Conservation (phyloP, 495 filamentous ascomycete genomes). For the Trichoderma orchidacearum region DNA sequence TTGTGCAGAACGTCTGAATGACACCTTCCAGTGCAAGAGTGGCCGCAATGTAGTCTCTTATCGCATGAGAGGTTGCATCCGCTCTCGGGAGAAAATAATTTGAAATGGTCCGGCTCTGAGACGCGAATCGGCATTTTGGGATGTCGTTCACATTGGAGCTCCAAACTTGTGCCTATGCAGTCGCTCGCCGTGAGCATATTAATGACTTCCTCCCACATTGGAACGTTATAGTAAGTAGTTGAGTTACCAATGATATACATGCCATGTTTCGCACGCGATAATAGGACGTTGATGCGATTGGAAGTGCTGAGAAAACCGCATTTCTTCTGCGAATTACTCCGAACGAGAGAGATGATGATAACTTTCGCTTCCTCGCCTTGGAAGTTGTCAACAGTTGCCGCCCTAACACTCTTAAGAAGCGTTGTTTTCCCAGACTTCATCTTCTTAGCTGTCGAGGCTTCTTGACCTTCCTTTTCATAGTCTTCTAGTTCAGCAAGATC, state of each 20-base stretch:
- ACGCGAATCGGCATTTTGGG: conserved; percentile 41
- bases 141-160: conserved; percentile 57
- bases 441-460: conserved; percentile 7
- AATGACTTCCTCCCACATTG: conserved; percentile 60
- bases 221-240: conserved; percentile 36
- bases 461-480: conserved; percentile 8
- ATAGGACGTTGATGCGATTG: conserved; percentile 71
- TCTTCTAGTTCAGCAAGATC: conserved; percentile 49
- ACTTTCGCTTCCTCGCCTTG: conserved; percentile 75
- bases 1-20: conserved; percentile 56
- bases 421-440: conserved; percentile 26
- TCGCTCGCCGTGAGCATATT: conserved; percentile 31
- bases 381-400: conserved; percentile 83
- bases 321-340: conserved; percentile 49
- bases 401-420: conserved; percentile 44
- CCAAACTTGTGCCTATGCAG: conserved; percentile 40
- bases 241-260: conserved; percentile 79
- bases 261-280: conserved; percentile 61
- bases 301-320: conserved; percentile 61
- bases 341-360: conserved; percentile 68
- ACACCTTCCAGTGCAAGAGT: conserved; percentile 54
- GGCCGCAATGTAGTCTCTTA: conserved; percentile 53
- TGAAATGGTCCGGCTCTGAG: conserved; percentile 49
- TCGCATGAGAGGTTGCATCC: conserved; percentile 51
- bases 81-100: conserved; percentile 49